Evolutionary conservation across 1,284 basidiomycete species (phyloP), one percentile per base, ranked within the genome.

Genomic region (Neolentinus lepideus): DNA sequence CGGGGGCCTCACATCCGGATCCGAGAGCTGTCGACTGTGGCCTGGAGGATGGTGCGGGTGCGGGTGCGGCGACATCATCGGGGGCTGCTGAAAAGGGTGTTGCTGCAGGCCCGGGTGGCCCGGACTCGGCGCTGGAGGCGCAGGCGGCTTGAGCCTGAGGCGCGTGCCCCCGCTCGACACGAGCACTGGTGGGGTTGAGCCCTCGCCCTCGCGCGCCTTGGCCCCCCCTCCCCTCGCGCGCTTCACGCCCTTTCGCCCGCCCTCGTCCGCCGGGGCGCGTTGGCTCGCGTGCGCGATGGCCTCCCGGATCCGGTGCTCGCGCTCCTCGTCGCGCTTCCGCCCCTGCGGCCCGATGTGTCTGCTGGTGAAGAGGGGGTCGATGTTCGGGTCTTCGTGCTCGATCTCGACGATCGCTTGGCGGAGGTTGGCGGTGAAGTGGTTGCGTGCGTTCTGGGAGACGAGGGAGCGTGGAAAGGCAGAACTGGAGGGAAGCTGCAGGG

Each of bases 391-490:
- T 56, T 81, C 79, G 33, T 63, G 61, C 52, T 76, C 73, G 58
- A 76, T 70, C 60, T 83, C 80, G 25, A 62, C 68, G 64, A 77
- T 70, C 27, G 75, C 78, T 57, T 74, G 72, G 54, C 75, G 75
- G 26, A 80, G 67, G 65, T 80, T 82, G 51, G 54, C 59, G 57
- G 69, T 66, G 56, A 79, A 79, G 25, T 62, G 60, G 1, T 66
- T 65, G 22, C 72, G 74, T 25, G 68, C 64, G 8, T 67, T 63
- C 4, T 65, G 2, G 14, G 72, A 72, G 56, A 75, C 64, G 45
- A 80, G 71, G 27, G 74, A 70, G 54, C 75, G 77, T 19, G 78
- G 79, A 52, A 75, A 77, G 38, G 79, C 77, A 54, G 75, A 62
- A 72, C 72, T 54, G 50, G 67, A 65, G 8, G 64, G 63, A n/a